Conservation (phyloP, 2,329 filamentous ascomycete genomes). For the Furcasterigmium sp. region DNA sequence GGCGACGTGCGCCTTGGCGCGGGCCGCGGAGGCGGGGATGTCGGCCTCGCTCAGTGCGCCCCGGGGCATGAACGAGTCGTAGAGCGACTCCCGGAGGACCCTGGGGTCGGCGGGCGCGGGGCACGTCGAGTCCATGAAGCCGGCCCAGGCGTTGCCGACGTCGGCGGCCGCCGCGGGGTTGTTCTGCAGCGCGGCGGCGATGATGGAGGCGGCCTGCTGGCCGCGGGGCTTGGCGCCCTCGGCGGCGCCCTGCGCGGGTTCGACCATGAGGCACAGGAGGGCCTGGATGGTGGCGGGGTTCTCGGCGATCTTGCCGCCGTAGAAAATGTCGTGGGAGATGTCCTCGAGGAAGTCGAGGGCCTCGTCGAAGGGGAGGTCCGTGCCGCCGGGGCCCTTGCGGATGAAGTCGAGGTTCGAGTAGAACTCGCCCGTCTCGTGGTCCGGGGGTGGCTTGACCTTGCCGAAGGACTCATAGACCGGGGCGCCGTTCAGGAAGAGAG, state of each 20-base stretch:
- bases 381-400: conserved; percentile 14
- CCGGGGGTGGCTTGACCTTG: conserved; percentile 46
- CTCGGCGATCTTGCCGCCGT: conserved; percentile 57
- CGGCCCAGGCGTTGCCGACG: conserved; percentile 42
- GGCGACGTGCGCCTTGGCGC: conserved; percentile 34
- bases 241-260: conserved; percentile 17
- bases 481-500: conserved; percentile 39
- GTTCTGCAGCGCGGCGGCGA: conserved; percentile 57
- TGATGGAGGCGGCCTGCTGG: conserved; percentile 49
- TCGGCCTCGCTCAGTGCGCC: conserved; percentile 5
- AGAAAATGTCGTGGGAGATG: conserved; percentile 64
- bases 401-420: conserved; percentile 12
- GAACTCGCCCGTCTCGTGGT: conserved; percentile 21
- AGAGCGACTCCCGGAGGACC: conserved; percentile 32
- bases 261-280: conserved; percentile 51
- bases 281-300: conserved; percentile 45
- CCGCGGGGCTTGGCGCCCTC: conserved; percentile 30
- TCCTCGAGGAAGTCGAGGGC: conserved; percentile 57
- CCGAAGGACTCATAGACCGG: conserved; percentile 54
- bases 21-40: conserved; percentile 14
- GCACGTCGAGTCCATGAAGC: conserved; percentile 33
- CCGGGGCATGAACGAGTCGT: conserved; percentile 31
- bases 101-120: conserved; percentile 5
- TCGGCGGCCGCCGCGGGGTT: conserved; percentile 56
- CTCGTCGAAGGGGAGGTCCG: conserved; percentile 33